Percentiles rank a stretch among this genome's conserved stretches.
These are phyloP conservation scores for Termitomyces bulborhizus DNA, from an alignment of 768 basidiomycete genomes.

Conservation along the genomic window DNA sequence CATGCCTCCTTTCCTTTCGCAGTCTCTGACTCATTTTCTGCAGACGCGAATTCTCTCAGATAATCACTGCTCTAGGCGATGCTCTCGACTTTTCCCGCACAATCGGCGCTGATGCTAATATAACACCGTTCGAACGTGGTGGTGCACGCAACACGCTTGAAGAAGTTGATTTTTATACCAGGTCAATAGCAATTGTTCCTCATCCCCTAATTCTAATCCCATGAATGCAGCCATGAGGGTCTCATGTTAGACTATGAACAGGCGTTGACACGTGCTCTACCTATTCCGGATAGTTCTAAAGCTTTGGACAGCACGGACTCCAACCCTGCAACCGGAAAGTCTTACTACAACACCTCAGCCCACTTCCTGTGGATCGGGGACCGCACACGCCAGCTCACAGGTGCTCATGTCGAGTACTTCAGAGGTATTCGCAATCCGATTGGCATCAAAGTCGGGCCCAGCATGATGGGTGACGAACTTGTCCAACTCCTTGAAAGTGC, in stretches of 20 bases:
- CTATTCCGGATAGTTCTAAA: slow-evolving; percentile 23
- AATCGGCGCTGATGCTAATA: slow-evolving; percentile 58
- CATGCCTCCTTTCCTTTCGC: neutral
- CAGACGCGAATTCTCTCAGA: slow-evolving; percentile 79
- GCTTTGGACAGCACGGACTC: neutral
- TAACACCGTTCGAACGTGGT: slow-evolving; percentile 60
- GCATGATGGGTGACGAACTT: slow-evolving; percentile 75
- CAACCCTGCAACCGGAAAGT: slow-evolving; percentile 19
- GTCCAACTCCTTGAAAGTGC: slow-evolving; percentile 68
- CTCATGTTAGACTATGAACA: slow-evolving; percentile 90
- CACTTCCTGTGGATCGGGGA: slow-evolving; percentile 99
- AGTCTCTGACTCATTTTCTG: neutral
- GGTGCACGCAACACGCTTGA: slow-evolving; percentile 68
- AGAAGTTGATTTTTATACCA: slow-evolving; percentile 92
- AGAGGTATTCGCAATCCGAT: slow-evolving; percentile 89
- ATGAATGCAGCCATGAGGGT: slow-evolving; percentile 71
- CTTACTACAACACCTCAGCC: slow-evolving; percentile 85
- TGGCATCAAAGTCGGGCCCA: slow-evolving; percentile 94
- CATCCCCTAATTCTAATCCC: neutral
- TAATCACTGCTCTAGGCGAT: slow-evolving; percentile 79
- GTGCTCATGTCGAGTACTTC: slow-evolving; percentile 96
- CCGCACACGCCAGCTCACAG: slow-evolving; percentile 84
- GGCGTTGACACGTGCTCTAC: slow-evolving; percentile 74
- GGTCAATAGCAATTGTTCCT: slow-evolving; percentile 33
- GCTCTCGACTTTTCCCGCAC: slow-evolving; percentile 91